phyloP scores from a whole-genome alignment of 2,329 filamentous ascomycete genomes.

The Zymoseptoria pseudotritici region DNA sequence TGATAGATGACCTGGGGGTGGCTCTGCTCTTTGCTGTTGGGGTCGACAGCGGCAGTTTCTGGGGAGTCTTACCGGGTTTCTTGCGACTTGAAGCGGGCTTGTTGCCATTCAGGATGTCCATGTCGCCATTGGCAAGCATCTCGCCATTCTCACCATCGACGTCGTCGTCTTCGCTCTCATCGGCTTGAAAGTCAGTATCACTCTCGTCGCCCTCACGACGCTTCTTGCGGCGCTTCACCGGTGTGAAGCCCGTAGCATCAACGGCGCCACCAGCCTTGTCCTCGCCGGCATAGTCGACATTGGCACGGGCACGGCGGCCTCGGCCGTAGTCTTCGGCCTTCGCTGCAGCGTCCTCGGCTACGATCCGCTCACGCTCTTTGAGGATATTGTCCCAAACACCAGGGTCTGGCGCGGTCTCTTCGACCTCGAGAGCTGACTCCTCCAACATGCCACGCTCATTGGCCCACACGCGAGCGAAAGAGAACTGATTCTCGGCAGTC shows the following conservation, averaged over 20 bases:
- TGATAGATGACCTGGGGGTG: slow-evolving; percentile 5
- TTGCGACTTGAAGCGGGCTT: slow-evolving; percentile 23
- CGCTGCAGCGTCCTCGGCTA: slow-evolving; percentile 61
- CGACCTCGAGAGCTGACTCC: slow-evolving; percentile 35
- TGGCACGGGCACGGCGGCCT: slow-evolving; percentile 65
- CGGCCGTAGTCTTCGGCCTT: slow-evolving; percentile 73
- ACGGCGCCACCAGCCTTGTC: slow-evolving; percentile 17
- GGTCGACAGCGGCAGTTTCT: slow-evolving; percentile 4
- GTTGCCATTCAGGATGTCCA: slow-evolving; percentile 15
- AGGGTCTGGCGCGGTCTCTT: slow-evolving; percentile 50
- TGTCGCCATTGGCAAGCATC: slow-evolving; percentile 14
- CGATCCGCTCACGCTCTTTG: slow-evolving; percentile 70
- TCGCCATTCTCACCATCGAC: slow-evolving; percentile 13
- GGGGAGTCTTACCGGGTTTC: slow-evolving; percentile 21
- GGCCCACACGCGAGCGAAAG: slow-evolving; percentile 84
- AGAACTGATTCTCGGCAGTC: slow-evolving; percentile 72
- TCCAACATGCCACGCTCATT: slow-evolving; percentile 66
- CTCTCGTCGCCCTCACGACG: slow-evolving; percentile 36
- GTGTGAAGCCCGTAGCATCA: slow-evolving; percentile 19
- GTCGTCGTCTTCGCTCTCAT: slow-evolving; percentile 31
- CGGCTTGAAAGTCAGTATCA: slow-evolving; percentile 45
- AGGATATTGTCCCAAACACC: slow-evolving; percentile 88
- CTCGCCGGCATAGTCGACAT: slow-evolving; percentile 42
- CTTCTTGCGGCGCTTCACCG: slow-evolving; percentile 29
- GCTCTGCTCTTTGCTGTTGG: slow-evolving; percentile 6